Base-by-base conservation (phyloP, 257 asterid genomes). In the Salvia hispanica region DNA sequence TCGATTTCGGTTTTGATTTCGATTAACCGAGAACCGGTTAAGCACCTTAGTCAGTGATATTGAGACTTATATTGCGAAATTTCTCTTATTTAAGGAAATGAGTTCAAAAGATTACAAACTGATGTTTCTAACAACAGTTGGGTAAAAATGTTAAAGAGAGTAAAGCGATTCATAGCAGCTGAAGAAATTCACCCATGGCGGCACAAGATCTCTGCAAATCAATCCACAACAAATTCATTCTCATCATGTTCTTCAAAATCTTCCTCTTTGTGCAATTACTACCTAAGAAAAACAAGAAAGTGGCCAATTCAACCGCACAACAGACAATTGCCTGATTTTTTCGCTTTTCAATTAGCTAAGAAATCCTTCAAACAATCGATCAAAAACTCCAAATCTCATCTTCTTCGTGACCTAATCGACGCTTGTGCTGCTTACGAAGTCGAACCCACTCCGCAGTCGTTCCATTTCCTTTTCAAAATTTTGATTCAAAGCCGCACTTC, bases 291-390 rank as follows among this genome's bases (percentile, higher is more conserved):
- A 78, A 66, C 83, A 71, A 85, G 95, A 77, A 91, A 85, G 80
- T 91, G 95, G 85, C 95, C 89, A 6, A 76, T 75, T 50, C 77
- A 83, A 60, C 84, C 94, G 5, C 72, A 62, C 91, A 72, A 75
- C 58, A 44, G 77, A 25, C 68, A 82, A 53, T 73, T 83, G 83
- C 72, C 72, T 34, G 77, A 83, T 34, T 44, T 64, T 6, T 80
- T 91, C 10, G 83, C 87, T 33, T 73, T 53, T 31, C 85, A 82
- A 72, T 81, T 84, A 8, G 90, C 95, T 7, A 77, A 84, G 74
- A 77, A 68, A 48, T 69, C 73, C 54, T 82, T 91, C 80, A 72
- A 79, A 14, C 62, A 58, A 15, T 74, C 83, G 9, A 73, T 82
- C 69, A 73, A 75, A 12, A 57, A 53, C 3, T 72, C 77, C 50